A percentile compares a stretch with the other conserved stretches of the same genome.
Evolutionary conservation across 2,329 filamentous ascomycete genomes (phyloP).

Genomic region (Paradendryphiella salina): DNA sequence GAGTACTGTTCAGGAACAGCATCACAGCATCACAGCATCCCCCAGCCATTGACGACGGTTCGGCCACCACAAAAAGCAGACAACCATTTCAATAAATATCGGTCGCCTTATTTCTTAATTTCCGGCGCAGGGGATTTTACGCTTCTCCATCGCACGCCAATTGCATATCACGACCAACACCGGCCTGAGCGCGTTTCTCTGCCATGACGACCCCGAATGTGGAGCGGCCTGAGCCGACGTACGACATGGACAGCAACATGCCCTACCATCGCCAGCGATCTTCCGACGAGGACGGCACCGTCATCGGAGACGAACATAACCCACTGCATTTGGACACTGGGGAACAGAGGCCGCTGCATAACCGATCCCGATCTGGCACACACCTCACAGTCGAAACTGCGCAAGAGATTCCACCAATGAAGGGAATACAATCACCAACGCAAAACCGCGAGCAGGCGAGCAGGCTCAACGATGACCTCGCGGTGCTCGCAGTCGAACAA

Average conservation of each 20-base stretch:
- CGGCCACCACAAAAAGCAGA: not conserved
- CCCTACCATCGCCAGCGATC: slow-evolving; percentile 35
- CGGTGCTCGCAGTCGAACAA: slow-evolving; percentile 66
- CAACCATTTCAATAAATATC: slow-evolving; percentile 1
- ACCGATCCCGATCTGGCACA: slow-evolving; percentile 42
- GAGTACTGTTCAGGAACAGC: slow-evolving; percentile 1
- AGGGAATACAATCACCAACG: slow-evolving; percentile 55
- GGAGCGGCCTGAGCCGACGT: slow-evolving; percentile 45
- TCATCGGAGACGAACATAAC: slow-evolving; percentile 41
- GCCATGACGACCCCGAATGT: slow-evolving; percentile 43
- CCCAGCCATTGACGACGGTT: slow-evolving; percentile 8
- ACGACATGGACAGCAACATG: slow-evolving; percentile 39
- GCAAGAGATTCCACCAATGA: slow-evolving; percentile 35
- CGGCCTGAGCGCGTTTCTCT: slow-evolving; percentile 9
- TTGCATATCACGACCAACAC: not conserved
- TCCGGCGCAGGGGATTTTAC: not conserved
- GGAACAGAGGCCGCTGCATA: slow-evolving; percentile 10
- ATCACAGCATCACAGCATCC: not conserved
- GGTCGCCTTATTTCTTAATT: not conserved
- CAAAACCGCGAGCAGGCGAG: slow-evolving; percentile 62
- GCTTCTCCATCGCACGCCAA: not conserved
- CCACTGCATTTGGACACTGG: slow-evolving; percentile 17
- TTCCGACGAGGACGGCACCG: slow-evolving; percentile 47
- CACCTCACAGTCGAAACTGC: slow-evolving; percentile 56
- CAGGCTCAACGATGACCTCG: slow-evolving; percentile 67